Conservation (phyloP, 78 protist genomes). For the slime mould (Dictyostelium discoideum) region dicty_2.7 NC_007089.4:5003501-5004000, state of each 20-base stretch:
- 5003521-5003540: slow-evolving; percentile 27
- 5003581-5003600: background rate
- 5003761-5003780: background rate
- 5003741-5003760: slow-evolving; percentile 7
- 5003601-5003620: background rate
- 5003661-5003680: slow-evolving; percentile 13
- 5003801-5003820: background rate
- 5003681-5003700: background rate
- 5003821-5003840: background rate
- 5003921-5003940: background rate
- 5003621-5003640: slow-evolving; percentile 41
- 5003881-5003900: background rate
- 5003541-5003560: slow-evolving; percentile 4
- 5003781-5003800: background rate
- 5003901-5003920: background rate
- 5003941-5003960: background rate
- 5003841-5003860: too few species aligned
- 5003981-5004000: background rate
- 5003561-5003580: background rate
- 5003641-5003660: slow-evolving; percentile 32
- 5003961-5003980: background rate
- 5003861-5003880: background rate
- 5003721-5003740: background rate
- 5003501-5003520: slow-evolving; percentile 36
- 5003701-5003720: slow-evolving; percentile 15